phyloP scores from a whole-genome alignment of 228 moss, liverwort and hornwort genomes.

The Sphagnum fallax region DNA sequence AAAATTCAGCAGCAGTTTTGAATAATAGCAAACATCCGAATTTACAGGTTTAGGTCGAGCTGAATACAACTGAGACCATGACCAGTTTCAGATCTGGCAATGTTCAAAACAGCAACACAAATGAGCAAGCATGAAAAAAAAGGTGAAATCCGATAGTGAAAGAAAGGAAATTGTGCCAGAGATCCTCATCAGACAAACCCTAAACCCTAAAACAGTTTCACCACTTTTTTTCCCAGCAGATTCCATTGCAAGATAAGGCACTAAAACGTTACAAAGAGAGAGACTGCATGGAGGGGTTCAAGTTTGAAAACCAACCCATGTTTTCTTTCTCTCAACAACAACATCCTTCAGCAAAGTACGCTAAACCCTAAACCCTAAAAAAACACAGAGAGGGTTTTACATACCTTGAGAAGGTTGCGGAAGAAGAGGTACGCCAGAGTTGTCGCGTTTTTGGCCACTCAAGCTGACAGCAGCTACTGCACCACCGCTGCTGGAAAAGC shows the following conservation, averaged over 20 bases:
- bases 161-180: too few species aligned
- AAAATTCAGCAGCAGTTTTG: too few species aligned
- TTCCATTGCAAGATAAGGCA: too few species aligned
- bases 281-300: not conserved
- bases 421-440: constrained; percentile 61
- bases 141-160: too few species aligned
- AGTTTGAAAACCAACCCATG: not conserved
- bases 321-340: not conserved
- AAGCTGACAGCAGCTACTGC: constrained; percentile 6
- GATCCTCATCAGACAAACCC: too few species aligned
- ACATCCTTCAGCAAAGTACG: not conserved
- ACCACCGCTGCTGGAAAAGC: constrained; percentile 24
- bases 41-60: too few species aligned
- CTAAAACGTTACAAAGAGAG: too few species aligned
- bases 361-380: not conserved
- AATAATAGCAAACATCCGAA: too few species aligned
- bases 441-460: constrained; percentile 85
- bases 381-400: constrained; percentile 5
- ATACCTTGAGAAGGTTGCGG: constrained; percentile 55
- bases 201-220: not conserved
- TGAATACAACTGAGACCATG: too few species aligned
- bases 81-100: too few species aligned
- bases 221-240: not conserved
- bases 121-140: too few species aligned
- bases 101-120: too few species aligned